phyloP scores from a whole-genome alignment of 345 rosid species.

The Eucalyptus tenuipes region DNA sequence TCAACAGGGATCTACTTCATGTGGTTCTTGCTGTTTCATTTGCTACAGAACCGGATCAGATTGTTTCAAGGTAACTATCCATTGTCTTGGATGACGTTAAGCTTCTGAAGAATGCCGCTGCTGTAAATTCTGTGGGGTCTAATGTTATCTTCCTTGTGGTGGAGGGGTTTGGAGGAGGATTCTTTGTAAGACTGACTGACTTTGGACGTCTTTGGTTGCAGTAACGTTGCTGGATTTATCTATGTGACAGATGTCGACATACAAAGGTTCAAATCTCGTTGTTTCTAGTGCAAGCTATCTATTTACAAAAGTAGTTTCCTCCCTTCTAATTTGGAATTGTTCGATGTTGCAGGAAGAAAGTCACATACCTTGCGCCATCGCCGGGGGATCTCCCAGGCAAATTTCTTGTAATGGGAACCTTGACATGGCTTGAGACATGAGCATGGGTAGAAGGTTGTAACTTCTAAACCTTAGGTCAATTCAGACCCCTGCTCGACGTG shows the following conservation, averaged over 20 bases:
- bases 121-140: not conserved
- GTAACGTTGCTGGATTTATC: conserved; percentile 83
- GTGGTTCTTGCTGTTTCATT: conserved; percentile 80
- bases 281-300: not conserved
- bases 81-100: not conserved
- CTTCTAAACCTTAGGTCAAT: not conserved
- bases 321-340: not conserved
- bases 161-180: not conserved
- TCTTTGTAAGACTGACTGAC: not conserved
- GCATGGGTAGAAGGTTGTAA: not conserved
- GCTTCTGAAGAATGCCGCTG: not conserved
- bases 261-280: conserved; percentile 23
- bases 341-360: conserved; percentile 40
- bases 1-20: conserved; percentile 53
- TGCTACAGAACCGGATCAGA: conserved; percentile 68
- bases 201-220: conserved; percentile 4
- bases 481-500: not conserved
- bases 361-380: conserved; percentile 60
- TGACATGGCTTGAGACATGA: conserved; percentile 67
- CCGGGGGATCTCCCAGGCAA: conserved; percentile 62
- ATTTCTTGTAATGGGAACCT: conserved; percentile 56
- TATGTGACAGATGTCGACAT: conserved; percentile 61
- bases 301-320: not conserved
- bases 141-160: not conserved
- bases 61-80: conserved; percentile 44